Evolutionary conservation across 169 alveolate species (phyloP), one percentile per base, ranked within the genome.

Genomic region (Cyclospora cayetanensis): DNA sequence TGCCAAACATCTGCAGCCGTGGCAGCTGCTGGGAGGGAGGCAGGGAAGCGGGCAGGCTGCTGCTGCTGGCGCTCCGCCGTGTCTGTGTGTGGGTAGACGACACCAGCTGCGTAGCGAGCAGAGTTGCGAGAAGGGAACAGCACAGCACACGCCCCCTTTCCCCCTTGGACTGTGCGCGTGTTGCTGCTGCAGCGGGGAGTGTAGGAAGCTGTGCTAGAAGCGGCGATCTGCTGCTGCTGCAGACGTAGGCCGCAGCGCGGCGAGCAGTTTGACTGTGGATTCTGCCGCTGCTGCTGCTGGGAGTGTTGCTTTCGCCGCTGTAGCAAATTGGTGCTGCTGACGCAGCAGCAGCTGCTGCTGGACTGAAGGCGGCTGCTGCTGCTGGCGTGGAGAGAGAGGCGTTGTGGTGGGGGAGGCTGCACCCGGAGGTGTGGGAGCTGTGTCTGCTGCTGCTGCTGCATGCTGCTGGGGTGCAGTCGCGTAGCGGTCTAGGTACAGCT

Each of bases 401-500:
- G 37, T 34, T n/a, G n/a, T n/a, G 39, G 46, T 25, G 15, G 80
- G 80, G 15, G 80, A 68, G 25, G 80, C 27, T 0, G 39, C 35
- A 68, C 52, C 5, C 12, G 35, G 35, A n/a, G n/a, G n/a, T n/a
- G n/a, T n/a, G 50, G 52, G 29, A 68, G 80, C 80, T 34, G 80
- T 34, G 46, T n/a, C 50, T 68, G 50, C 4, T n/a, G 29, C 80
- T 68, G 46, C 27, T 5, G 80, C 80, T 68, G 80, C 29, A 39
- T 68, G 39, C 43, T 68, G 80, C 80, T 68, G 80, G 52, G 29
- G 80, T 46, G 80, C 52, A 42, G 35, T 3, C 31, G 80, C 29
- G 80, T 68, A 68, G 80, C 80, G 80, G n/a, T 68, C 80, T 12
- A 68, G 80, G 80, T 68, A 68, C 80, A 68, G 80, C 80, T 68